Percentiles rank a stretch among this genome's conserved stretches.
Conservation (phyloP, 331 rosid species). For the Phaseolus coccineus region DNA sequence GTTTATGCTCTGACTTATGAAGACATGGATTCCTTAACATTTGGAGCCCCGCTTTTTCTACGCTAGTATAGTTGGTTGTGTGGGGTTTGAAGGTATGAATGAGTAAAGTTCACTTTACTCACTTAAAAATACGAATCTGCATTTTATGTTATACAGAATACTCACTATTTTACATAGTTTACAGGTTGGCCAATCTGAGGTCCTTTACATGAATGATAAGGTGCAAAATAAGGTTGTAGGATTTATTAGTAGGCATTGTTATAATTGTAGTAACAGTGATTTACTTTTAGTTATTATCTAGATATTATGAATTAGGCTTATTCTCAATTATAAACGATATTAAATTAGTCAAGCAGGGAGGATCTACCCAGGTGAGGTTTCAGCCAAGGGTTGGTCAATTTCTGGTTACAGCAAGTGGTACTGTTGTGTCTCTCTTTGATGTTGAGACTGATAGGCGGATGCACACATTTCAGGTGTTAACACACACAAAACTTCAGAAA, state of each 20-base stretch:
- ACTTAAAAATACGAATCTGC: no score
- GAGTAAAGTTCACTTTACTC: no score
- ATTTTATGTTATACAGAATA: no score
- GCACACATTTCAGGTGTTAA: constrained; percentile 69
- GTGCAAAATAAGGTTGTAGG: no score
- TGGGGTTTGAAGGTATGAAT: no score
- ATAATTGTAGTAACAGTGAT: no score
- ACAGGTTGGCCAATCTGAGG: no score
- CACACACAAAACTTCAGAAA: constrained; percentile 17
- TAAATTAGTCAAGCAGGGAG: constrained; percentile 70
- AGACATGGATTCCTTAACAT: constrained; percentile 96
- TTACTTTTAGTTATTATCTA: neutral
- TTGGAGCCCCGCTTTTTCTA: constrained; percentile 93
- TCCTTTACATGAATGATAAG: no score
- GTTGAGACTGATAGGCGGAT: constrained; percentile 78
- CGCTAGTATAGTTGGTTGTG: constrained; percentile 38
- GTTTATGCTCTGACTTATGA: constrained; percentile 96
- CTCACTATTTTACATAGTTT: no score
- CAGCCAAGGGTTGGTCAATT: constrained; percentile 81
- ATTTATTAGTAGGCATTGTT: no score
- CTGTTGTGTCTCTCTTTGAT: constrained; percentile 79
- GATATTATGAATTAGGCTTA: constrained; percentile 41
- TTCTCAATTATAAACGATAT: constrained; percentile 50
- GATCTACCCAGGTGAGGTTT: constrained; percentile 83
- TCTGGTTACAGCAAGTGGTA: constrained; percentile 82